Base-by-base conservation (phyloP, 768 basidiomycete species). In the Roridomyces roridus region DNA sequence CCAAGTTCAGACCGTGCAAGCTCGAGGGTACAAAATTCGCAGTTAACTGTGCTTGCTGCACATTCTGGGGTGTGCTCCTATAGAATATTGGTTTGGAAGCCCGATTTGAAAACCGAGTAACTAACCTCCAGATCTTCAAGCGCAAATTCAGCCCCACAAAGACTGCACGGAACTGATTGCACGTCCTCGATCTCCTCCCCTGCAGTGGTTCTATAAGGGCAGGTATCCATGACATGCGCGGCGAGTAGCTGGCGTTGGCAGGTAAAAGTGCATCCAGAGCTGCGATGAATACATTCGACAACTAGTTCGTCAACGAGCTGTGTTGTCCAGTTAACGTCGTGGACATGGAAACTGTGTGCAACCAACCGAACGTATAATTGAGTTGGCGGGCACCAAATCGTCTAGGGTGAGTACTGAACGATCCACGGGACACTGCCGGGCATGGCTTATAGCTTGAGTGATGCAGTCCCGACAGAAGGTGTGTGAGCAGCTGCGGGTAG, bases 381-480 rank as follows among this genome's bases (percentile, higher is more conserved):
- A 85, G 69, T 86, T 83, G n/a, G 90, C 88, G 17, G 86, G 84
- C 1, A 66, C 65, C 51, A 94, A 73, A 60, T 90, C 85, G n/a
- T 73, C 74, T n/a, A 73, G 51, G 1, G 74, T 71, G 28, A 96
- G 77, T 0, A 85, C 78, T 14, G 84, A 87, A 20, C 94, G 85
- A 72, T 96, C 94, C 26, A 96, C 85, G 11, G 94, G 94, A 69
- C 94, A 96, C 58, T 87, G 86, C 0, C 81, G 76, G 7, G 86
- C 84, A 56, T 89, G 83, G 12, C 72, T 69, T 4, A 96, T 79
- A 0, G 94, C 90, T 46, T 79, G 77, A n/a, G 75, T 64, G 57
- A 95, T 91, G 67, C 94, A 96, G 26, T 85, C 87, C n/a, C 73
- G 72, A 70, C 94, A 96, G 70, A 96, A 96, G 0, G 92, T 96